Evolutionary conservation across 2,329 filamentous ascomycete genomes (phyloP).

Genomic region (Nothopassalora personata): DNA sequence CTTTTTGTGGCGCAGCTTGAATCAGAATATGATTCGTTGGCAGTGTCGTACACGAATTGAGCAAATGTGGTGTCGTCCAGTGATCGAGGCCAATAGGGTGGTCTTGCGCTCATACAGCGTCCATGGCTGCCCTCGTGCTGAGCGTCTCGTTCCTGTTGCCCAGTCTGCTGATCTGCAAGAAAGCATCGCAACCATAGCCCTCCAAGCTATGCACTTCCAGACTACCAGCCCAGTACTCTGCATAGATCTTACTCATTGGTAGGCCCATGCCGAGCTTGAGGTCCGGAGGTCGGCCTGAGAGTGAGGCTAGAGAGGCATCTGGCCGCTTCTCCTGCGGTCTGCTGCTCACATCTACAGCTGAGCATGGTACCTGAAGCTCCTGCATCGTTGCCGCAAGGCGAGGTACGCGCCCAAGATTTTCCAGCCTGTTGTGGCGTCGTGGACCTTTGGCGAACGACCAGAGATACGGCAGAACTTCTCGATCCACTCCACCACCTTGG

Average conservation of each 20-base stretch:
- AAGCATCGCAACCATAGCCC: slow-evolving; percentile 92
- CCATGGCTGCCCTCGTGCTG: slow-evolving; percentile 52
- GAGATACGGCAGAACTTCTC: slow-evolving; percentile 77
- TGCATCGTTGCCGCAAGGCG: slow-evolving; percentile 91
- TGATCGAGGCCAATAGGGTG: too few relatives aligned
- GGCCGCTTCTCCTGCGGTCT: slow-evolving; percentile 33
- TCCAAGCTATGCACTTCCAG: slow-evolving; percentile 87
- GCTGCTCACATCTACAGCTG: slow-evolving; percentile 19
- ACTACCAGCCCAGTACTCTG: slow-evolving; percentile 95
- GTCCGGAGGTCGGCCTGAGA: slow-evolving; percentile 79
- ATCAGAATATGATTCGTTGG: not conserved
- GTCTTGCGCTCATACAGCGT: slow-evolving; percentile 21
- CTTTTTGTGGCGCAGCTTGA: not conserved
- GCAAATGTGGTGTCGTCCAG: too few relatives aligned
- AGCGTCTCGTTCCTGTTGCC: slow-evolving; percentile 98
- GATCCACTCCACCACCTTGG: slow-evolving; percentile 84
- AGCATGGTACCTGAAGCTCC: slow-evolving; percentile 38
- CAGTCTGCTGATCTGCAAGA: slow-evolving; percentile 90
- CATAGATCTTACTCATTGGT: slow-evolving; percentile 88
- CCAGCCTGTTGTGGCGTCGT: slow-evolving; percentile 67
- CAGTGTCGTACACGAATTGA: not conserved
- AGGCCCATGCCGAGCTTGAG: slow-evolving; percentile 86
- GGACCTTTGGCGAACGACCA: slow-evolving; percentile 98
- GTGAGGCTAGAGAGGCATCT: slow-evolving; percentile 66
- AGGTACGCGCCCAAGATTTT: slow-evolving; percentile 81